Base-by-base conservation (phyloP, 495 filamentous ascomycete species). In the Talaromyces ruber region DNA sequence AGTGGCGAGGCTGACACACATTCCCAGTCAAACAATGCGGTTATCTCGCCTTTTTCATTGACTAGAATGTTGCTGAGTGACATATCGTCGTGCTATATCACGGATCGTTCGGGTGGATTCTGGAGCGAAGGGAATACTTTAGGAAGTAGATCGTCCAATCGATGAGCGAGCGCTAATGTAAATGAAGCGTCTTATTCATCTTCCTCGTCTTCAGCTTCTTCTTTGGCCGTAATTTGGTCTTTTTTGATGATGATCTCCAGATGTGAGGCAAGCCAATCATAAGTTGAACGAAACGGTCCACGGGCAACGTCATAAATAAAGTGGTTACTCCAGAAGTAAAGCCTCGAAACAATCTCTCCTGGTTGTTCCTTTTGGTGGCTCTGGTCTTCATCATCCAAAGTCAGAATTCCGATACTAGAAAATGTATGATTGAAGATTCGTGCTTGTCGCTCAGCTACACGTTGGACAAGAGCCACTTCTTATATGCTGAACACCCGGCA, bases 1-100 rank as follows among this genome's bases (percentile, higher is more conserved):
- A 75, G 61, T 24, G 82, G 82, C 21, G 79, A 59, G 22, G 76
- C 71, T 7, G 76, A 74, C n/a, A 82, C 68, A 63, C 74, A 80
- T 52, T 84, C 76, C 83, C 82, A 86, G 63, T 79, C 80, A 29
- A 84, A 60, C 3, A 85, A 47, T n/a, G 71, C 82, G 6, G 74
- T 75, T 11, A 84, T 64, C 3, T 68, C 24, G 4, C 73, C 75
- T 2, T 72, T 62, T 11, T 76, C 64, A 55, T 81, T 68, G 2
- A 85, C 73, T 30, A 84, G 66, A 32, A 86, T 75, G 66, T 84
- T 85, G n/a, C 70, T 66, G 6, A 71, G 59, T 1, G 72, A 78
- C 7, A 85, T 67, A 55, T 83, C 71, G 39, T 79, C 67, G 34
- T 84, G 79, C 61, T 67, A 72, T 11, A 84, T 71, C 56, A 79